Conservation (phyloP, 371 early-diverging fungal species). For the Actinomucor elegans region DNA sequence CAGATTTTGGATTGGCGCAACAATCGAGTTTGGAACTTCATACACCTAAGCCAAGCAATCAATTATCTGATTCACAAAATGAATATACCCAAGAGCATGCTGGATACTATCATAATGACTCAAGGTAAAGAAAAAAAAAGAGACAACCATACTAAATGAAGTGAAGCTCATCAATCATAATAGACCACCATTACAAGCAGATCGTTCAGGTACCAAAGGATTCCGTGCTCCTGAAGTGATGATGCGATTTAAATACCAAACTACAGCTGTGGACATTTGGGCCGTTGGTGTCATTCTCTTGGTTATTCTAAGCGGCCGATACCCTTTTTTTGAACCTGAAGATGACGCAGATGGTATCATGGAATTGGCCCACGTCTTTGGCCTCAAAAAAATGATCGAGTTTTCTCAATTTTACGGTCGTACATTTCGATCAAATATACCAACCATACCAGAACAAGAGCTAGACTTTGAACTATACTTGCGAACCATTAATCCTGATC, state of each 20-base stretch:
- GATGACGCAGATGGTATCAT: slow-evolving; percentile 87
- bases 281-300: slow-evolving; percentile 91
- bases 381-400: slow-evolving; percentile 73
- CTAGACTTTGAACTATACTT: slow-evolving; percentile 14
- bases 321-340: slow-evolving; percentile 90
- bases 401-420: slow-evolving; percentile 64
- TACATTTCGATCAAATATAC: slow-evolving; percentile 55
- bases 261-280: slow-evolving; percentile 85
- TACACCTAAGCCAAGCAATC: not conserved
- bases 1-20: slow-evolving; percentile 99
- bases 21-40: slow-evolving; percentile 10
- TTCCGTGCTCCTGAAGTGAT: slow-evolving; percentile 96
- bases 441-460: slow-evolving; percentile 47
- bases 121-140: no score
- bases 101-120: slow-evolving; percentile 39
- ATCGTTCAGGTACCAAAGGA: slow-evolving; percentile 98
- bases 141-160: no score
- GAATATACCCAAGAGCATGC: slow-evolving; percentile 5
- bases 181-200: slow-evolving; percentile 78
- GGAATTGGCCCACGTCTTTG: slow-evolving; percentile 88
- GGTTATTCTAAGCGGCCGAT: slow-evolving; percentile 72
- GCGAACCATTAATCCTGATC: not conserved
- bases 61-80: not conserved
- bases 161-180: slow-evolving; percentile 6
- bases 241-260: slow-evolving; percentile 2